Evolutionary conservation across 768 basidiomycete species (phyloP), one percentile per base, ranked within the genome.

Genomic region (Lactifluus subvellereus): DNA sequence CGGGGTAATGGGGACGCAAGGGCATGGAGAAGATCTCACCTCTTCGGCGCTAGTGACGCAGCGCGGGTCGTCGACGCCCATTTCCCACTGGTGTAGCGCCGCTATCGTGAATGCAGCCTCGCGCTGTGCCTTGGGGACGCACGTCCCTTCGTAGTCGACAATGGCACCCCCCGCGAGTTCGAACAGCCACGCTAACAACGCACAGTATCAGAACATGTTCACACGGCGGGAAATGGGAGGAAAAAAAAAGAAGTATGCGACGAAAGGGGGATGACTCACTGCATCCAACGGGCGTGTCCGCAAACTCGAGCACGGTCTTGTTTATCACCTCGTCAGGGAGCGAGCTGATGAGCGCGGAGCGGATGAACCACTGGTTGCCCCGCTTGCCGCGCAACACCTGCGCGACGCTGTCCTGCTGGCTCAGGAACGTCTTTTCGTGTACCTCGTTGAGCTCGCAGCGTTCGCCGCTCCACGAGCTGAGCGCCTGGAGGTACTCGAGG

Each of bases 11-110:
- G 60, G 33, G 53, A 47, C 33, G 27, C 27, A 11, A 35, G 18
- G 10, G 47, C 16, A 54, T 49, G 38, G 49, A 57, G 37, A 67
- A 47, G n/a, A 16, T 49, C 80, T 68, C 60, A 88, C 89, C 74
- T 89, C 87, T 74, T 94, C 91, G 16, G 92, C 93, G 47, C 91
- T 87, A 56, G 79, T 79, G 50, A 92, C 79, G 66, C 93, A 96
- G n/a, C 84, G 78, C 49, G 86, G 83, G 70, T 96, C 93, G 65
- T 88, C 83, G 48, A 88, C 76, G 35, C 86, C 82, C 76, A 94
- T 87, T 64, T 91, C 88, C 94, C 94, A 96, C 71, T 96, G 94
- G 72, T 95, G 94, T 30, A 95, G 78, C 18, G 94, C 93, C 3
- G 91, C 89, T 58, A 96, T 84, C 2, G 89, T 94, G 75, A 93